Base-by-base conservation (phyloP, 2,329 filamentous ascomycete genomes). In the Hypocreales sp. region DNA sequence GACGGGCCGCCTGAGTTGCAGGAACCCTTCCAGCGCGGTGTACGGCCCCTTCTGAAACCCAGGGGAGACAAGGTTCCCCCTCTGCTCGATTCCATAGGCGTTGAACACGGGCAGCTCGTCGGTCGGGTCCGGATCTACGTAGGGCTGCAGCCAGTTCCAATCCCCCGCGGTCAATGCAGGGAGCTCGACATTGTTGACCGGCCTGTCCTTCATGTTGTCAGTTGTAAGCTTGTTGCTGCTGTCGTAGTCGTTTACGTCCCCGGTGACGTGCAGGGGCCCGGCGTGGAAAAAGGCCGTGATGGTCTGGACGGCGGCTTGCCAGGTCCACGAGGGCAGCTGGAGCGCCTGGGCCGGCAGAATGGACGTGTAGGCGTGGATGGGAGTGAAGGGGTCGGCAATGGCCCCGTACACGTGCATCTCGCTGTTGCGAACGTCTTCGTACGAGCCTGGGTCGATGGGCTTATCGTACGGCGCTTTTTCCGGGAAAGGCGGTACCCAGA, bases 281-380 rank as follows among this genome's bases (percentile, higher is more conserved):
- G 42, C 28, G 25, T 51, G 48, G 34, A 57, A 56, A 27, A 60
- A 60, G 1, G 53, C 53, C 0, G 44, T 53, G 44, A 60, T 59
- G 2, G 30, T 43, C 8, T 41, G 32, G 34, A 59, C 32, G 5
- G 53, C 53, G 0, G 24, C 15, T 29, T 59, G 43, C 45, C 46
- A 49, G 0, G 49, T 53, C 54, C 53, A 60, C 0, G 37, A 8
- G 1, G 50, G 51, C 2, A 60, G 33, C 8, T 23, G 17, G 0
- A 56, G 39, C 3, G 28, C 18, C 4, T 16, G 18, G 1, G 38
- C 27, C 0, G 55, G 56, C 1, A 58, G 37, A 11, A 58, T 38
- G 2, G 39, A 36, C 2, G 40, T 45, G 31, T 51, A 57, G 0
- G 34, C 47, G 21, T 55, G 47, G 0, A 57, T n/a, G 1, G 53